phyloP scores from a whole-genome alignment of 495 filamentous ascomycete genomes.

The Margaritispora aquatica region DNA sequence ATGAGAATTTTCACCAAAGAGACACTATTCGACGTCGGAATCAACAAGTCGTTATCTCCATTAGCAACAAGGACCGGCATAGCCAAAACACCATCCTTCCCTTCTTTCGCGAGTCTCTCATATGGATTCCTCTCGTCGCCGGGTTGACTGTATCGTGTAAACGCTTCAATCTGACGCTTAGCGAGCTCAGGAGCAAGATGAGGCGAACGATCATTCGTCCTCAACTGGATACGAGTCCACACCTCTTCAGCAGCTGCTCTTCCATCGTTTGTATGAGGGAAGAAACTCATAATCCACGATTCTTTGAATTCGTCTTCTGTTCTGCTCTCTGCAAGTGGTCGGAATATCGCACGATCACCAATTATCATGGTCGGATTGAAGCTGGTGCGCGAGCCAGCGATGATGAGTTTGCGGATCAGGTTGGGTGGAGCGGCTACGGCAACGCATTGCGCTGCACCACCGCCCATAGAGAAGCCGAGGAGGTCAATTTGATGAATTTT shows the following conservation, averaged over 20 bases:
- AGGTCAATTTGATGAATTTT: conserved; percentile 25
- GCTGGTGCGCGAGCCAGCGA: conserved; percentile 2
- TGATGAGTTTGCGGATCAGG: conserved; percentile 1
- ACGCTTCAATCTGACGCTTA: background rate
- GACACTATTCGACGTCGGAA: conserved; percentile 29
- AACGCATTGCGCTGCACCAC: conserved; percentile 25
- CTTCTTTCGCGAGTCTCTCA: conserved; percentile 20
- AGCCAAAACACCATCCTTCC: conserved; percentile 10
- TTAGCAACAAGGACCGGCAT: conserved; percentile 31
- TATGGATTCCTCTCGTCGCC: conserved; percentile 22
- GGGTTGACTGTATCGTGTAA: background rate
- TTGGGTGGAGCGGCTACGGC: background rate
- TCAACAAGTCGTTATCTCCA: conserved; percentile 29
- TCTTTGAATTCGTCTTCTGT: background rate
- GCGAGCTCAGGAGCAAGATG: background rate
- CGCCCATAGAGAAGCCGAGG: conserved; percentile 31
- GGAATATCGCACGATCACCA: background rate
- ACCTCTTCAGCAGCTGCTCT: background rate
- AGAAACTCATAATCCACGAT: conserved; percentile 15
- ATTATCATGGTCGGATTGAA: background rate
- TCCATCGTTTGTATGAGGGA: background rate
- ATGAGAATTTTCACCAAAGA: conserved; percentile 20
- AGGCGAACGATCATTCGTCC: conserved; percentile 2
- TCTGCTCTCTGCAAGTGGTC: conserved; percentile 2
- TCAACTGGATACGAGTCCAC: conserved; percentile 1